Conservation (phyloP, 768 basidiomycete genomes). For the Atractiella rhizophila region DNA sequence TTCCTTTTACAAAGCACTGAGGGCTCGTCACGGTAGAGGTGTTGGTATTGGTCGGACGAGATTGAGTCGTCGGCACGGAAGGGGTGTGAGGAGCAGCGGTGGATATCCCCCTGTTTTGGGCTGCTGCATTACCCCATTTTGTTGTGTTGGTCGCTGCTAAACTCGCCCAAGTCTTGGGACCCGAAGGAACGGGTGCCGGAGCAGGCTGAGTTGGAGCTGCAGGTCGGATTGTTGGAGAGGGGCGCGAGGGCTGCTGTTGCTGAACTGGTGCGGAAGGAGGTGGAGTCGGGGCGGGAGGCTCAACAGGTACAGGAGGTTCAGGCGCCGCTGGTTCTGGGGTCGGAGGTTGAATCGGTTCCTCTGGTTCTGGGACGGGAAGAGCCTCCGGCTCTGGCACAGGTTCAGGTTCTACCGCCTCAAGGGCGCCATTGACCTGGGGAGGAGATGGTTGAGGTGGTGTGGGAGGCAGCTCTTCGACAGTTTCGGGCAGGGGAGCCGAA, state of each 20-base stretch:
- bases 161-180: constrained; percentile 70
- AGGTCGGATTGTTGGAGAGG: constrained; percentile 16
- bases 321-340: constrained; percentile 3
- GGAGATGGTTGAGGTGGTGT: not conserved
- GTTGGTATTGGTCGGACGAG: no score
- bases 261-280: constrained; percentile 16
- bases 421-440: not conserved
- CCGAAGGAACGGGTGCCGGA: constrained; percentile 24
- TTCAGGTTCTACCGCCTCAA: not conserved
- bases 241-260: constrained; percentile 14
- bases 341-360: constrained; percentile 5
- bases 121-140: constrained; percentile 66
- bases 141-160: constrained; percentile 57
- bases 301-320: constrained; percentile 1
- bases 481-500: constrained; percentile 16
- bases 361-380: not conserved
- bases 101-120: constrained; percentile 48
- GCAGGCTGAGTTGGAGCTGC: constrained; percentile 21
- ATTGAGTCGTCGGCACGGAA: no score
- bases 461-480: constrained; percentile 14
- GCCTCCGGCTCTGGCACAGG: not conserved
- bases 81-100: constrained; percentile 30
- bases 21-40: constrained; percentile 45
- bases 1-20: constrained; percentile 83
- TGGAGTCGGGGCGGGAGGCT: constrained; percentile 9